These are phyloP conservation scores for Claviceps africana DNA, from an alignment of 2,329 filamentous ascomycete species.

Conservation along the genomic window DNA sequence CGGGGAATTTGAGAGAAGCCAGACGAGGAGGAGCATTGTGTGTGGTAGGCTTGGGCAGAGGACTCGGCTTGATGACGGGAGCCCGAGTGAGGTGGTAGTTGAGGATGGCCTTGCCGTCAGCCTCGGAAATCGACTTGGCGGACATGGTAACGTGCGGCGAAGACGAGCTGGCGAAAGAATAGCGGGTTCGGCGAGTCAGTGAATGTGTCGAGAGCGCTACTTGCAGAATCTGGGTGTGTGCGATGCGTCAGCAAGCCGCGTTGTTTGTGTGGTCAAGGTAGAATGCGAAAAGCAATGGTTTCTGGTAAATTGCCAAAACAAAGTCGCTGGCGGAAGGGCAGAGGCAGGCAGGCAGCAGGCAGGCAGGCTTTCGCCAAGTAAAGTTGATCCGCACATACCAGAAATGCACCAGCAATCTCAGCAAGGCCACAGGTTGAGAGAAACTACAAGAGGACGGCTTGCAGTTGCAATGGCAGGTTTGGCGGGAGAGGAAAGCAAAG, in stretches of 20 bases:
- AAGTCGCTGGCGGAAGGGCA: neutral
- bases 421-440: slow-evolving; percentile 2
- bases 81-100: slow-evolving; percentile 99
- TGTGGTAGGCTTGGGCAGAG: slow-evolving; percentile 67
- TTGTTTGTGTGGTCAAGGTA: neutral
- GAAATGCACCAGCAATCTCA: slow-evolving; percentile 6
- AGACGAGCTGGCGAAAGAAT: slow-evolving; percentile 8
- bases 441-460: neutral
- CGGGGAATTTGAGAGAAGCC: slow-evolving; percentile 83
- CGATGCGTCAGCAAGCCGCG: neutral
- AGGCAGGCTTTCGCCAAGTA: neutral
- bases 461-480: slow-evolving; percentile 4
- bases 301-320: neutral
- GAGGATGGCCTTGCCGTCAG: slow-evolving; percentile 99
- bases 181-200: neutral
- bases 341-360: no score
- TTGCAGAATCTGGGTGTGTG: neutral
- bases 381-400: slow-evolving; percentile 4
- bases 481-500: neutral
- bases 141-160: slow-evolving; percentile 25
- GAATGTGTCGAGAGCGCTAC: neutral
- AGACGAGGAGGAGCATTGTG: slow-evolving; percentile 90
- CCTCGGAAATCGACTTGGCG: slow-evolving; percentile 91
- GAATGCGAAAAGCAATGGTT: neutral
- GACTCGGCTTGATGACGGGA: slow-evolving; percentile 93